These are phyloP conservation scores for Monilinia aucupariae DNA, from an alignment of 2,329 filamentous ascomycete genomes.

Conservation along the genomic window DNA sequence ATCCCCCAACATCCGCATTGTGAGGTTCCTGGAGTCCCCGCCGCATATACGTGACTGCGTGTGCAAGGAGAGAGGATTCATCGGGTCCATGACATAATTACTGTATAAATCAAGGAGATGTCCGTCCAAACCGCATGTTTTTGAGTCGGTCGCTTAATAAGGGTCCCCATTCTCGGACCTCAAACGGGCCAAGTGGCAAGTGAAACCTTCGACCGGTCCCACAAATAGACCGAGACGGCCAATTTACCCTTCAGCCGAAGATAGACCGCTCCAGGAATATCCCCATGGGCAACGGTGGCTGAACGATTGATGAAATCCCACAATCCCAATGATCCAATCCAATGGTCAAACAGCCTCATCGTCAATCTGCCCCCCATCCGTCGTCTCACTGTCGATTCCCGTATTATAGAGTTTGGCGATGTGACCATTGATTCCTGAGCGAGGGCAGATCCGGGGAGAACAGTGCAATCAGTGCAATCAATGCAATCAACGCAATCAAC, in stretches of 20 bases:
- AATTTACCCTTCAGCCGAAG: neutral
- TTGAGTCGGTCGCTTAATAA: neutral
- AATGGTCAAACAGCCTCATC: neutral
- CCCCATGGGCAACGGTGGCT: neutral
- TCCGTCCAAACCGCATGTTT: neutral
- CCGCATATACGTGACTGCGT: neutral
- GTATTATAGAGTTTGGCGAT: slow-evolving; percentile 4
- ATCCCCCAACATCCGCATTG: neutral
- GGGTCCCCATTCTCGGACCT: neutral
- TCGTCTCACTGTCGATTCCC: too few relatives aligned
- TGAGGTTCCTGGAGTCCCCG: slow-evolving; percentile 5
- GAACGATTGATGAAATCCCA: neutral
- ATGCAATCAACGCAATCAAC: too few relatives aligned
- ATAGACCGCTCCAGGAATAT: slow-evolving; percentile 5
- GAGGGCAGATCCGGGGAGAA: too few relatives aligned
- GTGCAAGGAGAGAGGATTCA: too few relatives aligned
- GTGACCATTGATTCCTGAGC: too few relatives aligned
- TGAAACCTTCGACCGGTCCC: neutral
- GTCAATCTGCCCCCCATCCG: too few relatives aligned
- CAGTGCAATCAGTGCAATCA: too few relatives aligned
- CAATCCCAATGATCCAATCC: neutral
- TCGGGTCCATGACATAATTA: slow-evolving; percentile 10
- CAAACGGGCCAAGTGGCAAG: neutral
- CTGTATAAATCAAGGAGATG: neutral
- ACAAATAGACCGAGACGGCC: slow-evolving; percentile 5